These are phyloP conservation scores for Pseudomonodictys pantanalensis DNA, from an alignment of 495 filamentous ascomycete species.

Conservation along the genomic window DNA sequence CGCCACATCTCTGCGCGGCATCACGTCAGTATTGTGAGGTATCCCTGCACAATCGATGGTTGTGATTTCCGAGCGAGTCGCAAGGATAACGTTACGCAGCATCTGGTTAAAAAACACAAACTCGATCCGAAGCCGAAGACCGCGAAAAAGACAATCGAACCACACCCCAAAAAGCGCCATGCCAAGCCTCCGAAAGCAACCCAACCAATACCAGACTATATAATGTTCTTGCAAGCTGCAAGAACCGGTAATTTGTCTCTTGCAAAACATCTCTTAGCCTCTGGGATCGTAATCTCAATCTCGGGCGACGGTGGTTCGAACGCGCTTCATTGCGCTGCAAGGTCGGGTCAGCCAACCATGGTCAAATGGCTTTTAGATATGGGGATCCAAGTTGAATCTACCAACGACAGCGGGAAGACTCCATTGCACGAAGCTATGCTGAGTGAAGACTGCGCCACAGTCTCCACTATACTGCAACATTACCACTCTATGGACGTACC, in stretches of 20 bases:
- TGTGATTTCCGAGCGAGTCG: slow-evolving; percentile 6
- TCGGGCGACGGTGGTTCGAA: slow-evolving; percentile 5
- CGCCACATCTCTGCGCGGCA: slow-evolving; percentile 4
- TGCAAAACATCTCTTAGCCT: not conserved
- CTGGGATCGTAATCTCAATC: not conserved
- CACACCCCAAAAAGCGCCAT: not conserved
- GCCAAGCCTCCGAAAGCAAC: too few relatives aligned
- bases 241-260: not conserved
- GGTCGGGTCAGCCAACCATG: not conserved
- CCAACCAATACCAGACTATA: not conserved
- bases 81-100: slow-evolving; percentile 13
- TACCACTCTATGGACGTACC: not conserved
- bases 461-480: not conserved
- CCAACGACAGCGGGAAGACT: not conserved
- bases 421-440: slow-evolving; percentile 4
- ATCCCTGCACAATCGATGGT: not conserved
- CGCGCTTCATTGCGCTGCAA: slow-evolving; percentile 5
- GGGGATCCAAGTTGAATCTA: not conserved
- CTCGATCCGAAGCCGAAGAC: not conserved
- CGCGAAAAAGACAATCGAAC: not conserved
- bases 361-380: not conserved
- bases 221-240: slow-evolving; percentile 1
- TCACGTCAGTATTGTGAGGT: not conserved
- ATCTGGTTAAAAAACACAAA: not conserved
- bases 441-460: not conserved